Base-by-base conservation (phyloP, 306 rosid species). In the Glycine latifolia region DNA sequence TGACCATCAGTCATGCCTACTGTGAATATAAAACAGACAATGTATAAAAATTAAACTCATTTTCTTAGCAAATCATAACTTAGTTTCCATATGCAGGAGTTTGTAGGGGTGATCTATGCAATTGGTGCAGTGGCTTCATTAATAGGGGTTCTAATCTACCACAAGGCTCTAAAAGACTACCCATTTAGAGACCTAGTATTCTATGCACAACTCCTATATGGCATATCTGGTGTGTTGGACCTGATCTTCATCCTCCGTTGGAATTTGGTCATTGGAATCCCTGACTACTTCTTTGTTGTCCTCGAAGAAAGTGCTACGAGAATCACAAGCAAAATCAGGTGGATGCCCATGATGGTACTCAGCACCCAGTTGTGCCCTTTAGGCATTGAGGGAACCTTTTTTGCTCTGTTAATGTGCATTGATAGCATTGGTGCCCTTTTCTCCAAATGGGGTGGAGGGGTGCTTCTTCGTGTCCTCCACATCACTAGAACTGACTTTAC, bases 371-470 rank as follows among this genome's bases (percentile, higher is more conserved):
- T 94, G 2, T 91, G 98, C 75, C 93, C 92, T 15, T 3, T 81
- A 0, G 97, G 97, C 50, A 93, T 93, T 33, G 97, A 91, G 78
- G 97, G 97, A 56, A 90, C 97, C 0, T 93, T 91, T 80, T 93
- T 93, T 10, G 97, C 97, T 0, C 78, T 91, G 8, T 66, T 93
- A 26, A 90, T 90, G 89, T 85, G 91, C 86, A 90, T 93, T 43
- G 97, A 93, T 61, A 93, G 94, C 79, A 68, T 82, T 6, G 97
- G 93, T 7, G 7, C 16, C 3, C 81, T 93, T 61, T 70, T 89
- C 35, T 86, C 94, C 12, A 90, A 48, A 81, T 87, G 88, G 86
- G 86, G 87, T 46, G 98, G 97, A 44, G 97, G 93, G 55, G 16
- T 87, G 44, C 85, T 94, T 41, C 97, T 89, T 66, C 87, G 84